Percentiles rank a stretch among this genome's conserved stretches.
Evolutionary conservation across 257 asterid genomes (phyloP).

Genomic region (Agastache rugosa): DNA sequence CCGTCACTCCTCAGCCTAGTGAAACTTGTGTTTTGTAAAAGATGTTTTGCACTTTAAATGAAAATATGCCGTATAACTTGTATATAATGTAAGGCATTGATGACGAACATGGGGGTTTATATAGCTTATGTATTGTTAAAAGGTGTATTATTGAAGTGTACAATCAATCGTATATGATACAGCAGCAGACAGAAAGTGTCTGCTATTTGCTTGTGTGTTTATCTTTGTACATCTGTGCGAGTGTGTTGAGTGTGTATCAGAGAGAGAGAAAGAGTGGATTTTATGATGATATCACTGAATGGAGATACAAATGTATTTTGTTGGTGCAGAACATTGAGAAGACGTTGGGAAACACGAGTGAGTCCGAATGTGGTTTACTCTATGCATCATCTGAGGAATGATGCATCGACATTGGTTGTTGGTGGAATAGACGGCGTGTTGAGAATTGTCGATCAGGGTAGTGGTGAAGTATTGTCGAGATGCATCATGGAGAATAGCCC

Average conservation of each 20-base stretch:
- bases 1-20: not conserved
- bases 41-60: not conserved
- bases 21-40: not conserved
- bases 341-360: constrained; percentile 71
- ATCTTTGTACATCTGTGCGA: not conserved
- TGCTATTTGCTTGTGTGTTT: not conserved
- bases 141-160: not conserved
- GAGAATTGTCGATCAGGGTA: constrained; percentile 76
- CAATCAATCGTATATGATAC: not conserved
- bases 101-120: not conserved
- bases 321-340: constrained; percentile 54
- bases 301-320: not conserved
- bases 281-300: not conserved
- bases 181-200: not conserved
- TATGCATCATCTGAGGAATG: constrained; percentile 68
- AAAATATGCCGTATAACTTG: not conserved
- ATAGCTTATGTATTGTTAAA: not conserved
- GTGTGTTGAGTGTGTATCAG: not conserved
- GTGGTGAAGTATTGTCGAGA: constrained; percentile 69
- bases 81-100: not conserved
- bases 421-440: constrained; percentile 95
- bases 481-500: constrained; percentile 57
- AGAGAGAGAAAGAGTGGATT: not conserved
- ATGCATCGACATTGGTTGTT: constrained; percentile 68
- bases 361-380: constrained; percentile 82